These are phyloP conservation scores for Auricularia heimuer DNA, from an alignment of 768 basidiomycete species.

Conservation along the genomic window DNA sequence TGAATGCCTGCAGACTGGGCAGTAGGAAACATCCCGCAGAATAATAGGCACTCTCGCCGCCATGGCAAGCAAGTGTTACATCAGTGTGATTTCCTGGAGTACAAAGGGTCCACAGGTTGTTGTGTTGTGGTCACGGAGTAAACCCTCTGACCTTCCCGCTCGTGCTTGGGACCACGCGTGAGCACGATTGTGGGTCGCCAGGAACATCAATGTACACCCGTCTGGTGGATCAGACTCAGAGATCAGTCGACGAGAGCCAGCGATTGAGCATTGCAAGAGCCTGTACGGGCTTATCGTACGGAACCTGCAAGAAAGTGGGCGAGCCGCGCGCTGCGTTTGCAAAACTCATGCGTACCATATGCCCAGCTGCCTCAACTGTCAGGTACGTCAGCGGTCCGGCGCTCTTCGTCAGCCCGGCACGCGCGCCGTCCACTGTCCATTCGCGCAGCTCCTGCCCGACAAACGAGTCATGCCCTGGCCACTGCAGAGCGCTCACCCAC, in stretches of 20 bases:
- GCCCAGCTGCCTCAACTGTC: slow-evolving; percentile 52
- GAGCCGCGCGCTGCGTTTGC: background rate
- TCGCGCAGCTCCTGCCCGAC: slow-evolving; percentile 45
- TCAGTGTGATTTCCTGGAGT: too few species aligned
- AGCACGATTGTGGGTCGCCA: too few species aligned
- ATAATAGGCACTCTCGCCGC: too few species aligned
- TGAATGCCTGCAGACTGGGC: too few species aligned
- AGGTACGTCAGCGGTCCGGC: slow-evolving; percentile 55
- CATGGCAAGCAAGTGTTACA: too few species aligned
- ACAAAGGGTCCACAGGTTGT: too few species aligned
- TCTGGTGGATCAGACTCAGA: slow-evolving; percentile 19
- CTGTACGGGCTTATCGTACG: slow-evolving; percentile 60
- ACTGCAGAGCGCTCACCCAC: slow-evolving; percentile 25
- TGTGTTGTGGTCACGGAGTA: too few species aligned
- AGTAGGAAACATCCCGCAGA: too few species aligned
- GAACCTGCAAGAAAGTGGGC: slow-evolving; percentile 32
- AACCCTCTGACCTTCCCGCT: too few species aligned
- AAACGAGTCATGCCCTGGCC: slow-evolving; percentile 24
- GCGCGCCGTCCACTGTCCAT: slow-evolving; percentile 43
- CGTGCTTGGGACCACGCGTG: too few species aligned
- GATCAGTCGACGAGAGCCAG: slow-evolving; percentile 41
- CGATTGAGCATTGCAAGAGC: slow-evolving; percentile 51
- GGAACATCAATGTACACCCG: too few species aligned
- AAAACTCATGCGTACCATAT: slow-evolving; percentile 39
- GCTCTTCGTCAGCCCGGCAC: slow-evolving; percentile 47